These are phyloP conservation scores for Suhomyces xylopsoci DNA, from an alignment of 805 yeast genomes.

Conservation along the genomic window DNA sequence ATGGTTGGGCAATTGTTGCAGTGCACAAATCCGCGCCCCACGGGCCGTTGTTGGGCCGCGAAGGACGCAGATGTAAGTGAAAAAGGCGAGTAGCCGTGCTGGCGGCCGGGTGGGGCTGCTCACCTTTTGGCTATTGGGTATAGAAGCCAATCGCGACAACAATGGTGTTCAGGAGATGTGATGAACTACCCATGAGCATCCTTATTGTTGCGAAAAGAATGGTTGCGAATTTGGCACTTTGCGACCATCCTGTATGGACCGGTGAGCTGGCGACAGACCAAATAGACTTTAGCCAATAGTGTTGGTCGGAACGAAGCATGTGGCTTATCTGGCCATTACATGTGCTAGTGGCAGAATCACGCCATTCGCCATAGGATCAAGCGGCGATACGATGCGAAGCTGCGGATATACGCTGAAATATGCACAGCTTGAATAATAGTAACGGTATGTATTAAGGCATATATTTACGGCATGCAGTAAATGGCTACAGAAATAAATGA, in stretches of 20 bases:
- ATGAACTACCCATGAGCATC: background rate
- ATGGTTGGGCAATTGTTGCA: too few species aligned
- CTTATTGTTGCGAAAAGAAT: background rate
- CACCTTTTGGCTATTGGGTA: background rate
- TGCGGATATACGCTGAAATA: slow-evolving; percentile 1
- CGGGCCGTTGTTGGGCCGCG: background rate
- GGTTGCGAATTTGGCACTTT: background rate
- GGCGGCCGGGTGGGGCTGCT: background rate
- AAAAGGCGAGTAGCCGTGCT: background rate
- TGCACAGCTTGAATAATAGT: background rate
- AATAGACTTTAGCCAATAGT: background rate
- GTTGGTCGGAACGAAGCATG: background rate
- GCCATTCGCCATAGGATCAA: background rate
- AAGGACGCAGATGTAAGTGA: background rate
- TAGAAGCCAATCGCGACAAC: background rate
- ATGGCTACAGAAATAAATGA: too few species aligned
- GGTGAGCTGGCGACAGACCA: background rate
- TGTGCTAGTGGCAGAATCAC: background rate
- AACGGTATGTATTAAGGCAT: too few species aligned
- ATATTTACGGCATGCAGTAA: too few species aligned
- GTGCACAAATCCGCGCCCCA: too few species aligned
- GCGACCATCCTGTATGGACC: background rate
- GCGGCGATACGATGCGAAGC: background rate
- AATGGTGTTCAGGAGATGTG: background rate
- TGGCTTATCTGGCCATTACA: background rate